Base-by-base conservation (phyloP, 2,329 filamentous ascomycete genomes). In the Claviceps sp. region DNA sequence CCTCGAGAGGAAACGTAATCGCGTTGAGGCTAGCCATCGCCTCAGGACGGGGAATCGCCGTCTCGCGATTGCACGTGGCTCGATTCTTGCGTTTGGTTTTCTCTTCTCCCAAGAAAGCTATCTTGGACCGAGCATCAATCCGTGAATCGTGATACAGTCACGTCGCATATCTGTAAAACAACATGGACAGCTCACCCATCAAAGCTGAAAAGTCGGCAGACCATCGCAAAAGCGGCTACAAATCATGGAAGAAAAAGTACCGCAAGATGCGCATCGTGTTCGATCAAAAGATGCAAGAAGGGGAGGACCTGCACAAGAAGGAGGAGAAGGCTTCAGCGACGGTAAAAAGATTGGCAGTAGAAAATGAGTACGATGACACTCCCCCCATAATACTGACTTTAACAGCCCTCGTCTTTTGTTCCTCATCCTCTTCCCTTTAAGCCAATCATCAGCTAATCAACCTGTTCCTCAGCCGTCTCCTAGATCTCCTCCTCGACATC, bases 201-300 rank as follows among this genome's bases (percentile, higher is more conserved):
- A 74, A 74, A 57, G 64, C 65, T 57, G 72, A 75, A 54, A 71
- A 72, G 45, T 53, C 72, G 75, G 60, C 62, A 65, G 52, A 76
- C 48, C 61, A 62, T 47, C 65, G 60, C 59, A 63, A 60, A 71
- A 67, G 73, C 70, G 61, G 77, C 72, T 81, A 84, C 67, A 84
- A 80, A 63, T 85, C 81, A 45, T 85, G 77, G 75, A 89, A 87
- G 78, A 95, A 95, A 72, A 98, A 98, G 74, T 98, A 94, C 68
- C 85, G 86, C 61, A 94, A 94, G 76, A 87, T 93, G 82, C 84
- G 85, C 69, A 76, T 85, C 65, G 74, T 76, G 30, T 94, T 93
- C 63, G 86, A 93, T 60, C 75, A 82, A 49, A 81, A 81, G 62
- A 87, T 90, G 79, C 79, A 84, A 53, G 81, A 88, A 58, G 87